Base-by-base conservation (phyloP, 2,329 filamentous ascomycete species). In the Aspergillus eucalypticola region DNA sequence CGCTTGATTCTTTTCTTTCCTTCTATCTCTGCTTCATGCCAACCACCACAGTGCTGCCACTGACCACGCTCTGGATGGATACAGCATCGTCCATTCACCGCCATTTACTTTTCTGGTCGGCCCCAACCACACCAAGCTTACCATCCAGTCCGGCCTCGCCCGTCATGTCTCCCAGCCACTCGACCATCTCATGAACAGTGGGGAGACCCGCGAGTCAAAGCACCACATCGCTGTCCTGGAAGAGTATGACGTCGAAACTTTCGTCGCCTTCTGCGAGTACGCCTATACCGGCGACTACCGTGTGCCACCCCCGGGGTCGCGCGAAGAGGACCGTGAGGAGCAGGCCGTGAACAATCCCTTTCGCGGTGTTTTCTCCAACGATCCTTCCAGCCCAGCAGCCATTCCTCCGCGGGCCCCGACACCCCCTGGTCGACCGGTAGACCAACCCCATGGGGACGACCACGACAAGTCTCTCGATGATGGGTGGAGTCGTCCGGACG, bases 251-350 rank as follows among this genome's bases (percentile, higher is more conserved):
- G 79, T 80, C 11, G 76, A 78, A 48, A 82, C 80, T 1, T 83
- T 83, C 60, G 71, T 78, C 27, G 76, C 76, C 2, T 82, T 83
- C 64, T 78, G 75, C 61, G 76, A 83, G 62, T 83, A 78, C 72
- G 79, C 79, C 11, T 83, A 83, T 60, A 82, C 78, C 0, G 79
- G 80, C 8, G 73, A 81, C 55, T 83, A 82, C 61, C 73, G 66
- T 10, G 75, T 77, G 27, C 79, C 73, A 3, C 62, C 58, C 25
- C 70, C 71, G 8, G 63, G 64, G 29, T 62, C 42, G 10, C 60
- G 61, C 7, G 68, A 71, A 50, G 68, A 70, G 8, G 59, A 65
- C 13, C 63, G 56, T 10, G 41, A 60, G 25, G 62, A 64, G 3
- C 58, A 64, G 23, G 54, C 61, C 7, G 63, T 69, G 13, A 61